Conservation (phyloP, 1,284 basidiomycete species). For the Singerocomus inundabilis region DNA sequence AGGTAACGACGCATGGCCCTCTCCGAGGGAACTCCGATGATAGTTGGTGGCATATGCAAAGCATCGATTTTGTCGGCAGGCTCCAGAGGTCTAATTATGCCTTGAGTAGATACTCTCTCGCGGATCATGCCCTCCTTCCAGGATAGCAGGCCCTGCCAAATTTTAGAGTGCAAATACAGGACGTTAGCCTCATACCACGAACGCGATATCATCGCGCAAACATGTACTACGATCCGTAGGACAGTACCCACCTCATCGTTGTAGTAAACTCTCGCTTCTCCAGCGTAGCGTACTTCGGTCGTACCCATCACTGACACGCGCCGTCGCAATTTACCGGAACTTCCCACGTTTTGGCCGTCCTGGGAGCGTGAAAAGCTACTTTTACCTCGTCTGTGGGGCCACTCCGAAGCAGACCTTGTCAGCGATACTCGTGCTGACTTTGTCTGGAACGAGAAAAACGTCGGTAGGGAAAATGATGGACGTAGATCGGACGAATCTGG, state of each 20-base stretch:
- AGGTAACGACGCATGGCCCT: constrained; percentile 62
- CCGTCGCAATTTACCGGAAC: constrained; percentile 42
- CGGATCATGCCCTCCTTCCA: constrained; percentile 67
- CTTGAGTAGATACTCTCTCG: constrained; percentile 81
- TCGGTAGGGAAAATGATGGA: constrained; percentile 13
- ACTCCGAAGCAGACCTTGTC: constrained; percentile 20
- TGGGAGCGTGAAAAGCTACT: constrained; percentile 1
- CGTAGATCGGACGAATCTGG: background rate
- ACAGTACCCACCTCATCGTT: constrained; percentile 21
- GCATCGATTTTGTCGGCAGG: constrained; percentile 62
- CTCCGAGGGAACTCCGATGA: constrained; percentile 72
- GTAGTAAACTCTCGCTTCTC: constrained; percentile 47
- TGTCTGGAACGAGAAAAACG: constrained; percentile 15
- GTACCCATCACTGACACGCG: constrained; percentile 24
- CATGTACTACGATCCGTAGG: background rate
- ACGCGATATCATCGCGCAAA: background rate
- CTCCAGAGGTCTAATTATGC: constrained; percentile 79
- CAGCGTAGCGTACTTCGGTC: constrained; percentile 49
- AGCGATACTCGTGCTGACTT: constrained; percentile 14
- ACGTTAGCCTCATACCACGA: constrained; percentile 3
- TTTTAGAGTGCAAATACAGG: background rate
- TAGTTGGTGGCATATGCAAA: constrained; percentile 59
- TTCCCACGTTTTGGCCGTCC: constrained; percentile 45
- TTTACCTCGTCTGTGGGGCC: constrained; percentile 4
- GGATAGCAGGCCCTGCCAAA: constrained; percentile 33